Evolutionary conservation across 495 filamentous ascomycete genomes (phyloP), one percentile per base, ranked within the genome.

Genomic region (Penicillium longicatenatum): DNA sequence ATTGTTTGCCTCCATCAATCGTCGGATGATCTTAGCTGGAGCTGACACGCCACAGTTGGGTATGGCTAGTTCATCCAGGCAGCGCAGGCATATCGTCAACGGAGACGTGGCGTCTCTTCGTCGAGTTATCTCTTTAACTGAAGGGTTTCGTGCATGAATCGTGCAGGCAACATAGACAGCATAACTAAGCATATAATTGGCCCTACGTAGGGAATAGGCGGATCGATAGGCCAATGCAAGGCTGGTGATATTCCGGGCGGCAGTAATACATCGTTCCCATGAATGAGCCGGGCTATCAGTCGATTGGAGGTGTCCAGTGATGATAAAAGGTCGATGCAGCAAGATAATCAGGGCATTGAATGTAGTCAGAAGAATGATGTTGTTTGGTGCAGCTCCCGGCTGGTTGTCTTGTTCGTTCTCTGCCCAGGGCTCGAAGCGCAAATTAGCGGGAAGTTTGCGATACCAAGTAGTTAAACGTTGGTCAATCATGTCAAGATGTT

Each of bases 161-260:
- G 60, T 63, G 16, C 51, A 54, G 9, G 61, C 61, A 31, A 60
- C 57, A 39, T 68, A 65, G 3, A 63, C 43, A 1, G 57, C 68
- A 35, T 70, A 70, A 26, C 58, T 61, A 21, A 70, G 50, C 41
- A 70, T 43, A 47, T 64, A 70, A 2, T 54, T 54, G 6, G 68
- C 60, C 1, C 63, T 48, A 3, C 56, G 47, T 8, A 68, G 35
- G 2, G 56, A 46, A 43, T 61, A 70, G 1, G 56, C 51, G 1
- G 52, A 29, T 10, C 54, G 42, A 29, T 70, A 66, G 8, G 51
- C 47, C 16, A 55, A 33, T 0, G 51, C 58, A 3, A 70, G 57
- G 9, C 45, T 57, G 3, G 58, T 60, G 41, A 70, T 70, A 17
- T 42, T 53, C 8, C 49, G 51, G 33, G 68, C 65, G 3, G 63